phyloP scores from a whole-genome alignment of 129 eudicot genomes.

The Chrysanthemum lavandulifolium region DNA sequence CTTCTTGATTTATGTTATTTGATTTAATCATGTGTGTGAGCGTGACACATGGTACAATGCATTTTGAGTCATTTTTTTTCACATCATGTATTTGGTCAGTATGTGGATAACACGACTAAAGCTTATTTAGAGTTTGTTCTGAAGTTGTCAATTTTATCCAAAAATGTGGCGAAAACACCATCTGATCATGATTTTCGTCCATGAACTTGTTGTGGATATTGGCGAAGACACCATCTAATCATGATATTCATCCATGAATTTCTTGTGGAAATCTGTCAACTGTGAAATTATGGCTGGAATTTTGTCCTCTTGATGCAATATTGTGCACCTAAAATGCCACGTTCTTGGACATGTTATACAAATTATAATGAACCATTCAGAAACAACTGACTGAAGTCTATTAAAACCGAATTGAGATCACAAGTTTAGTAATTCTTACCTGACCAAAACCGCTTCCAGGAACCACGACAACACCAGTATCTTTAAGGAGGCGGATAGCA shows the following conservation, averaged over 20 bases:
- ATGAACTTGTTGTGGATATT: constrained; percentile 66
- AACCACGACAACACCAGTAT: constrained; percentile 87
- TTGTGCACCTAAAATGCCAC: constrained; percentile 94
- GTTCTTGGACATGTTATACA: constrained; percentile 60
- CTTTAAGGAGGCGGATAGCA: constrained; percentile 63
- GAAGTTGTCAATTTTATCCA: neutral
- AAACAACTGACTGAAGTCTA: too few relatives aligned
- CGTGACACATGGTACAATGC: too few relatives aligned
- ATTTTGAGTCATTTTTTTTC: too few relatives aligned
- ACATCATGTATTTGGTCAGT: too few relatives aligned
- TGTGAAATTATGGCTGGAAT: constrained; percentile 73
- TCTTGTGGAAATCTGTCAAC: constrained; percentile 67
- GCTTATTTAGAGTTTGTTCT: constrained; percentile 7
- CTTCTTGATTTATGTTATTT: too few relatives aligned
- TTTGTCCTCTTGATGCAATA: constrained; percentile 93
- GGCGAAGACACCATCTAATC: constrained; percentile 37
- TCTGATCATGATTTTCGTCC: constrained; percentile 69
- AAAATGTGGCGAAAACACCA: neutral
- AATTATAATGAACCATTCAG: neutral
- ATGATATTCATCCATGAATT: constrained; percentile 74
- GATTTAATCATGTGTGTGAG: too few relatives aligned
- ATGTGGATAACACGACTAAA: neutral
- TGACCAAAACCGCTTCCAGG: constrained; percentile 95
- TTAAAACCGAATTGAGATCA: neutral
- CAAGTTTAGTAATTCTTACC: constrained; percentile 37